A percentile compares a stretch with the other conserved stretches of the same genome.
These are phyloP conservation scores for Hyphodiscus hymeniophilus DNA, from an alignment of 495 filamentous ascomycete species.

Conservation along the genomic window DNA sequence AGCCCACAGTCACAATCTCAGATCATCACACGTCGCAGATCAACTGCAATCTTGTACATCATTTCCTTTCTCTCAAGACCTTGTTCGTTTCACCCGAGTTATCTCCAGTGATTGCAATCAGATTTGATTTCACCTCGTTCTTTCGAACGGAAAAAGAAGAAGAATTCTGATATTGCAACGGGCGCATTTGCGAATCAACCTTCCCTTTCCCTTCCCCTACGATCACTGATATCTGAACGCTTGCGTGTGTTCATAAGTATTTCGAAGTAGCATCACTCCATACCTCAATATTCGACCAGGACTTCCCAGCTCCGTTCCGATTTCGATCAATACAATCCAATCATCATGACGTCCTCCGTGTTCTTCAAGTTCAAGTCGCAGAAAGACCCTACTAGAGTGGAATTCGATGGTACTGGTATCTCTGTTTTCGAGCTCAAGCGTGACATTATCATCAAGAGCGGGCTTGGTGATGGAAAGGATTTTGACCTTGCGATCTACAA, in stretches of 20 bases:
- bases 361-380: conserved; percentile 99
- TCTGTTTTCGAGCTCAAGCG: conserved; percentile 98
- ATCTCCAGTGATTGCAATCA: conserved; percentile 46
- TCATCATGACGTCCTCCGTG: conserved; percentile 92
- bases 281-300: background rate
- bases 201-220: conserved; percentile 13
- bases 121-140: conserved; percentile 47
- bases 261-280: conserved; percentile 6
- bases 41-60: conserved; percentile 37
- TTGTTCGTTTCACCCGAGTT: conserved; percentile 25
- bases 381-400: conserved; percentile 86
- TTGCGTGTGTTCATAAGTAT: conserved; percentile 12
- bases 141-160: conserved; percentile 33
- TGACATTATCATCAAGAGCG: conserved; percentile 91
- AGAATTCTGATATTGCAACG: conserved; percentile 30
- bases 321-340: conserved; percentile 24
- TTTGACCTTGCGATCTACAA: conserved; percentile 92
- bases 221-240: conserved; percentile 18
- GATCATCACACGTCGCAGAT: conserved; percentile 20
- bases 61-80: conserved; percentile 27
- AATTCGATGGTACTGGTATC: conserved; percentile 97
- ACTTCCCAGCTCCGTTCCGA: conserved; percentile 3
- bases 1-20: conserved; percentile 15
- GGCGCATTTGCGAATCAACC: conserved; percentile 23
- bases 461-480: conserved; percentile 89